A percentile compares a stretch with the other conserved stretches of the same genome.
Conservation (phyloP, 2,329 filamentous ascomycete genomes). For the Fusarium sp. region DNA sequence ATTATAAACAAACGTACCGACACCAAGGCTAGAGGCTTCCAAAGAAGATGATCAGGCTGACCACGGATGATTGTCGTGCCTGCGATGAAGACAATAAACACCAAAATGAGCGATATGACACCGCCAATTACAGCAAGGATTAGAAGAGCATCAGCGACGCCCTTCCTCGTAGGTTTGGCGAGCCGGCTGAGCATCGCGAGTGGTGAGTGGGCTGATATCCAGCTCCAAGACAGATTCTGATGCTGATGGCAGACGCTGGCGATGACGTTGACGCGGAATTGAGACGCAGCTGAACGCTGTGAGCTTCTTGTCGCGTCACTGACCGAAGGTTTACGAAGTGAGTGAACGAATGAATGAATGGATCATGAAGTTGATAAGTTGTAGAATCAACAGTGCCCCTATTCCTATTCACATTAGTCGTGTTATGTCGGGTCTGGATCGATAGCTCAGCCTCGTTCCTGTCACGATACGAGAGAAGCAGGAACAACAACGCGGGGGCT, state of each 20-base stretch:
- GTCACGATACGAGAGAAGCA: slow-evolving; percentile 34
- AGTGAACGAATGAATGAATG: neutral
- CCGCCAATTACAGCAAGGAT: slow-evolving; percentile 43
- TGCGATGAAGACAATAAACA: slow-evolving; percentile 40
- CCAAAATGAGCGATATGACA: slow-evolving; percentile 38
- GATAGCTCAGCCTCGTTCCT: slow-evolving; percentile 32
- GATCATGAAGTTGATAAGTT: slow-evolving; percentile 6
- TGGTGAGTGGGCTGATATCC: slow-evolving; percentile 21
- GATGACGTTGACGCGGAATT: slow-evolving; percentile 22
- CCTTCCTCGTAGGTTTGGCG: slow-evolving; percentile 35
- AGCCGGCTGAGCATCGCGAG: slow-evolving; percentile 33
- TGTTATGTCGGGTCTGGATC: slow-evolving; percentile 16
- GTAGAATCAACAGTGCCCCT: slow-evolving; percentile 26
- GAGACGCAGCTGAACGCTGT: neutral
- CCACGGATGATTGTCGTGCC: slow-evolving; percentile 43
- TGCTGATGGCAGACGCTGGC: slow-evolving; percentile 7
- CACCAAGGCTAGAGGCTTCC: slow-evolving; percentile 45
- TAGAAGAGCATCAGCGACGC: slow-evolving; percentile 35
- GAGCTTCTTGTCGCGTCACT: neutral
- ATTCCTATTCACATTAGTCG: slow-evolving; percentile 22
- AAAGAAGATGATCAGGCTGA: slow-evolving; percentile 35
- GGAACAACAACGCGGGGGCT: slow-evolving; percentile 30
- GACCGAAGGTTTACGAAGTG: neutral
- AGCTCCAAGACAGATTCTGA: slow-evolving; percentile 16
- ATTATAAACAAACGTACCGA: slow-evolving; percentile 40